Evolutionary conservation across 148 eudicot genomes (phyloP).

Genomic region (Vaccinium darrowii): DNA sequence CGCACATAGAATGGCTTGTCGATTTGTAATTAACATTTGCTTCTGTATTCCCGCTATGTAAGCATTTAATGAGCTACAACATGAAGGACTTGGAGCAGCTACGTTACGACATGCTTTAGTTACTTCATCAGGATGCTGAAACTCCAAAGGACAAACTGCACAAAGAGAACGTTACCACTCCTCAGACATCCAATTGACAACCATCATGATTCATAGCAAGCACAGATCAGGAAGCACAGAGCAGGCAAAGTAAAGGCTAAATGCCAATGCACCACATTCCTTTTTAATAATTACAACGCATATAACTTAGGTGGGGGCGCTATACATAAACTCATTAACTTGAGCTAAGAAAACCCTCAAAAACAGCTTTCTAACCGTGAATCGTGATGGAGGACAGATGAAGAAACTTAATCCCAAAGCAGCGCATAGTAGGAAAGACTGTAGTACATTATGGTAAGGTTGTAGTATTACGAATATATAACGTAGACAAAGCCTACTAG

Average conservation of each 20-base stretch:
- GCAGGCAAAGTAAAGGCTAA: background rate
- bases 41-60: constrained; percentile 76
- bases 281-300: background rate
- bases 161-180: constrained; percentile 8
- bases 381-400: background rate
- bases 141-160: constrained; percentile 85
- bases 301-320: background rate
- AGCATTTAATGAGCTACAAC: constrained; percentile 79
- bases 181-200: background rate
- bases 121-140: constrained; percentile 72
- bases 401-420: background rate
- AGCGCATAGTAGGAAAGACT: background rate
- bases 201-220: background rate
- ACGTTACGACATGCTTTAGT: constrained; percentile 72
- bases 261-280: background rate
- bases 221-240: background rate
- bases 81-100: constrained; percentile 83
- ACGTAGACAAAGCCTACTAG: background rate
- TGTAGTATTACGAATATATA: background rate
- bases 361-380: background rate
- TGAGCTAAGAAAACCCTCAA: background rate
- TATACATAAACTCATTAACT: background rate
- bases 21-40: constrained; percentile 88
- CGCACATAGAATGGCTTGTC: constrained; percentile 93
- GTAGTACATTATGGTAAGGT: background rate